These are phyloP conservation scores for Penicillium desertorum DNA, from an alignment of 495 filamentous ascomycete genomes.

Conservation along the genomic window DNA sequence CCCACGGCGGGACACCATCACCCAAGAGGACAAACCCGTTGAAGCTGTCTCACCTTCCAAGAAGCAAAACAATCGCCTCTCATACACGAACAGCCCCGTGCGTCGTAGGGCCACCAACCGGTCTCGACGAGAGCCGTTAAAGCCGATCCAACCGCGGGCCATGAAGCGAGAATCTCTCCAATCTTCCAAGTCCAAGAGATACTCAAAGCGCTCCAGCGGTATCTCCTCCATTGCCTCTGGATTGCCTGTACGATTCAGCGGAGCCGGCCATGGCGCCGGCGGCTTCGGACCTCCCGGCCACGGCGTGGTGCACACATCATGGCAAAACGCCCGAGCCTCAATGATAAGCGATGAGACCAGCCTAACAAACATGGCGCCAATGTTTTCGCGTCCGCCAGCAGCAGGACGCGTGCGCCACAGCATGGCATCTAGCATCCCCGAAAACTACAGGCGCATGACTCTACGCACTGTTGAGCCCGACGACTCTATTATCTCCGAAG, in stretches of 20 bases:
- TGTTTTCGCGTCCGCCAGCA: conserved; percentile 43
- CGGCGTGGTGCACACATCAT: conserved; percentile 47
- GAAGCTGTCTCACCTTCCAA: conserved; percentile 18
- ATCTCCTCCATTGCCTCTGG: conserved; percentile 42
- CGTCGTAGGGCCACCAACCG: conserved; percentile 35
- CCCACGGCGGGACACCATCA: conserved; percentile 26
- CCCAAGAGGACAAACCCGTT: conserved; percentile 28
- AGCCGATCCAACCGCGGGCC: conserved; percentile 41
- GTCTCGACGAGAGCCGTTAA: conserved; percentile 42
- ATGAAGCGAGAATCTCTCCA: conserved; percentile 44
- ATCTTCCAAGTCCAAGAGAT: conserved; percentile 42
- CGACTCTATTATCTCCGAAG: conserved; percentile 40
- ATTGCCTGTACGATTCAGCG: conserved; percentile 43
- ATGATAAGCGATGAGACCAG: conserved; percentile 43
- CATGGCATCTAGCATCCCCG: conserved; percentile 31
- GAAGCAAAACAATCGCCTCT: conserved; percentile 35
- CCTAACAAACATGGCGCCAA: conserved; percentile 36
- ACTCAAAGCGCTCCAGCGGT: conserved; percentile 48
- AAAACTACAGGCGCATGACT: conserved; percentile 38
- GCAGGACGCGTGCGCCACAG: conserved; percentile 31
- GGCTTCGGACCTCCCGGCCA: conserved; percentile 48
- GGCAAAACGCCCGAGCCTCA: conserved; percentile 45
- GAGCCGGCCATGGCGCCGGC: conserved; percentile 51
- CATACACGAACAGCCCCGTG: conserved; percentile 34
- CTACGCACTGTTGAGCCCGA: conserved; percentile 38